Percentiles rank a stretch among this genome's conserved stretches.
These are phyloP conservation scores for Chrysosporium queenslandicum DNA, from an alignment of 2,329 filamentous ascomycete species.

Conservation along the genomic window DNA sequence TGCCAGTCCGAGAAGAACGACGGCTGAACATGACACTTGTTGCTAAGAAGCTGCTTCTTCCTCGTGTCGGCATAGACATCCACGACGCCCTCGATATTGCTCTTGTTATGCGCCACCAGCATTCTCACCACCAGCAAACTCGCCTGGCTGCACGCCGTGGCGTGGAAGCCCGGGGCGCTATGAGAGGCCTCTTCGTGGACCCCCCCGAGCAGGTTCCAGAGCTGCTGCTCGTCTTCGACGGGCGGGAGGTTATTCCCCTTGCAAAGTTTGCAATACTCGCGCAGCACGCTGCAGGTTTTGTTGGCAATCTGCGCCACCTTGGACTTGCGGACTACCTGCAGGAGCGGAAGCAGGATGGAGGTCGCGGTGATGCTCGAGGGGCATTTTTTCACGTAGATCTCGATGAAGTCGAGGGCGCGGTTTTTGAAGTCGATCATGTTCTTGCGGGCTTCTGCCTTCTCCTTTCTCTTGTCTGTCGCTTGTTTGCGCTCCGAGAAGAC, in stretches of 20 bases:
- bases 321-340: constrained; percentile 67
- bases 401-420: constrained; percentile 76
- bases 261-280: constrained; percentile 59
- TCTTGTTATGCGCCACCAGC: constrained; percentile 40
- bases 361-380: constrained; percentile 58
- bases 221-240: constrained; percentile 34
- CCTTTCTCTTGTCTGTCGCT: constrained; percentile 61
- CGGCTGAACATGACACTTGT: constrained; percentile 51
- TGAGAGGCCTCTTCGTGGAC: constrained; percentile 57
- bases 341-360: constrained; percentile 61
- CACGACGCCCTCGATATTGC: constrained; percentile 46
- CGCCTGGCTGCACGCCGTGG: constrained; percentile 58
- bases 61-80: constrained; percentile 56
- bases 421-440: constrained; percentile 92
- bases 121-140: constrained; percentile 39
- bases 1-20: constrained; percentile 63
- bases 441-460: constrained; percentile 77
- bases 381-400: constrained; percentile 74
- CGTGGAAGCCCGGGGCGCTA: constrained; percentile 56
- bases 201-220: constrained; percentile 50
- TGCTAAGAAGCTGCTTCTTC: constrained; percentile 48
- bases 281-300: constrained; percentile 62
- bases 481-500: constrained; percentile 74
- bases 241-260: constrained; percentile 34
- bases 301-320: constrained; percentile 63